A percentile compares a stretch with the other conserved stretches of the same genome.
Conservation (phyloP, 2,329 filamentous ascomycete genomes). For the Aspergillus viridinutans region DNA sequence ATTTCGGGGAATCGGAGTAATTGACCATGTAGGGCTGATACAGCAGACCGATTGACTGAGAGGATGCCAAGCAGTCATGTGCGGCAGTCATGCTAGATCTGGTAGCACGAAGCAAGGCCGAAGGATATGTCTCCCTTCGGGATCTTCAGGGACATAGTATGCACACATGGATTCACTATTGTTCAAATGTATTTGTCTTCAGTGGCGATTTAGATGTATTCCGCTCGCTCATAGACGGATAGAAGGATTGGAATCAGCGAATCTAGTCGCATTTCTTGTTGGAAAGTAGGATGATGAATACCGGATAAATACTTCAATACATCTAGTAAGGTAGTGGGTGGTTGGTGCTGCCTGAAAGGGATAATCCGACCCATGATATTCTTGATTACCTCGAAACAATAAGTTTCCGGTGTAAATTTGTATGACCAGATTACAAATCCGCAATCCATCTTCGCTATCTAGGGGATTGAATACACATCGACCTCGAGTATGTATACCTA, state of each 20-base stretch:
- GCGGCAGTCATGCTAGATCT: no score
- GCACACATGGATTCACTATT: no score
- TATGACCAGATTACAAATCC: neutral
- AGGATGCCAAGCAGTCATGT: no score
- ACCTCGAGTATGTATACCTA: neutral
- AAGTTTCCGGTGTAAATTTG: neutral
- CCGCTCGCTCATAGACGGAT: neutral
- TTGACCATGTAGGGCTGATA: neutral
- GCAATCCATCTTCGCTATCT: neutral
- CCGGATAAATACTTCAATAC: neutral
- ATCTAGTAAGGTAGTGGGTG: neutral
- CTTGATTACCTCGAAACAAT: no score
- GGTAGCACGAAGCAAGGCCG: no score
- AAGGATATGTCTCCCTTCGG: no score
- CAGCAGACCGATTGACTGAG: neutral
- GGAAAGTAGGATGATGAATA: neutral
- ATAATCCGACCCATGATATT: neutral
- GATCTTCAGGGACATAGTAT: no score
- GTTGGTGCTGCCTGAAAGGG: neutral
- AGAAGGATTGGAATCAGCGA: neutral
- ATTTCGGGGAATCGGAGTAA: neutral
- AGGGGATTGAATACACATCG: neutral
- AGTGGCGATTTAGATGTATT: neutral
- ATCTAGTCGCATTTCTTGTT: neutral
- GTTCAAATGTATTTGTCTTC: neutral